Evolutionary conservation across 1,284 basidiomycete species (phyloP), one percentile per base, ranked within the genome.

Genomic region (Marasmius tenuissimus): DNA sequence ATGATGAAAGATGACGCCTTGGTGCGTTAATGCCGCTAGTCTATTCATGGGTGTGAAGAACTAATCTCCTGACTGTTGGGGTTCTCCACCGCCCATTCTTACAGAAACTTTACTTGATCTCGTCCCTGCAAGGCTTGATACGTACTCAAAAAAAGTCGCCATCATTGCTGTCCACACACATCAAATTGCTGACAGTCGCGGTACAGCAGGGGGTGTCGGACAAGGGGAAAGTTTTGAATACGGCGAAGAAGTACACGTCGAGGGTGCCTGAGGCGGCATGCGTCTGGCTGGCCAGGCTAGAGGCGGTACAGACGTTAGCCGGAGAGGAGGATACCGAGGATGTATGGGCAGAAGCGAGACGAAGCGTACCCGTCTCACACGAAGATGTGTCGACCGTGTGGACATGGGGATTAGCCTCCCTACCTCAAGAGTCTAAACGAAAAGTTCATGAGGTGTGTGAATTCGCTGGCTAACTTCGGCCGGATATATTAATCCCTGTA

Each of bases 251-350:
- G 67, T 86, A 86, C 65, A 78, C 78, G 14, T 68, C 72, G 18
- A 65, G 68, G 59, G 68, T 67, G 49, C 75, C 76, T 39, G 55
- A 68, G 27, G 72, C 75, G 57, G 71, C 78, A 27, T 62, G 64
- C 37, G 75, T 88, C 18, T 88, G 87, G 86, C 69, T 87, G 18
- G 79, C 80, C 20, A 76, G 84, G 22, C 75, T 88, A 9, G 76
- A 75, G 27, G 79, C 76, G 5, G 84, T 86, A 68, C 69, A 70
- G 42, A 65, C 64, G 18, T 75, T 76, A 57, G 68, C 61, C 0
- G 27, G 27, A 27, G 66, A 67, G 22, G 63, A 67, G 16, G 71
- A 63, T 18, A 72, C 76, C 54, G 68, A 71, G 39, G 58, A 69
- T 18, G 73, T 72, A 18, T 84, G 81, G 82, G 67, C 65, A 42